These are phyloP conservation scores for Blastocystis sp. DNA, from an alignment of 352 stramenopile species.

Conservation along the genomic window DNA sequence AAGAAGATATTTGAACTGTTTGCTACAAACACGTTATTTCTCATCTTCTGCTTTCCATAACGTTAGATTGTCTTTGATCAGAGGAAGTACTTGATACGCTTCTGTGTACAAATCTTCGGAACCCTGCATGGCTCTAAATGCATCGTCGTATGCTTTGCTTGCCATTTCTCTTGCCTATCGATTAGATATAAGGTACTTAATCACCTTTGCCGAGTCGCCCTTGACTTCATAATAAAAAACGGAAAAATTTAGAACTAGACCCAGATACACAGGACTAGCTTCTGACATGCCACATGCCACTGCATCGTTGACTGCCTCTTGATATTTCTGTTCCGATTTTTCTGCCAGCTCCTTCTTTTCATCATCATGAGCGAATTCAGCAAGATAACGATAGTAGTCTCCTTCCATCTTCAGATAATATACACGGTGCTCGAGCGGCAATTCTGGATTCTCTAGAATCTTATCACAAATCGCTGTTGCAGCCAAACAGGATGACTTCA, in stretches of 20 bases:
- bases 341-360: neutral
- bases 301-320: conserved; percentile 32
- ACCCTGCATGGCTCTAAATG: conserved; percentile 64
- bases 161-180: conserved; percentile 62
- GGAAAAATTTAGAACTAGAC: conserved; percentile 66
- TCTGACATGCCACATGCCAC: conserved; percentile 52
- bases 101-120: conserved; percentile 65
- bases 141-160: conserved; percentile 65
- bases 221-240: conserved; percentile 66
- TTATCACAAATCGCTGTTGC: neutral
- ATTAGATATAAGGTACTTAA: neutral
- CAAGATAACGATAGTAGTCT: conserved; percentile 63
- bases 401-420: conserved; percentile 63
- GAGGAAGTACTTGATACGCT: conserved; percentile 65
- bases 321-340: conserved; percentile 58
- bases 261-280: conserved; percentile 64
- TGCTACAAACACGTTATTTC: neutral
- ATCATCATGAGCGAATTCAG: conserved; percentile 19
- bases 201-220: neutral
- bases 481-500: neutral
- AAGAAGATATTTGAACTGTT: neutral
- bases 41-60: conserved; percentile 64
- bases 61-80: conserved; percentile 66
- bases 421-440: neutral
- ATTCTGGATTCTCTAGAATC: neutral